phyloP scores from a whole-genome alignment of 2,329 filamentous ascomycete genomes.

The Lomentospora prolificans region DNA sequence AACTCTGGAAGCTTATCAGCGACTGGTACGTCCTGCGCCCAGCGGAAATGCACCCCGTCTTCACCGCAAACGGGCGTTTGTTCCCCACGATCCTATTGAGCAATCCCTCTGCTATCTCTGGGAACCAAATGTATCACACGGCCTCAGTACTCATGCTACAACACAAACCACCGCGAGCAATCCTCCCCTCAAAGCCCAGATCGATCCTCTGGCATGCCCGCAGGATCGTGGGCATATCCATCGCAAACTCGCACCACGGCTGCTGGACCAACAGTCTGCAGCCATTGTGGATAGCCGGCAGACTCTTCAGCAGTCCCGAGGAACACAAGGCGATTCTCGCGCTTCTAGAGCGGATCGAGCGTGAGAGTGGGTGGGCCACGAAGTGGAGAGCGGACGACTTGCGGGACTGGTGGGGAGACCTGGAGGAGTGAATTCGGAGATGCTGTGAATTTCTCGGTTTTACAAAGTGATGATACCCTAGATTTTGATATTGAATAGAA shows the following conservation, averaged over 20 bases:
- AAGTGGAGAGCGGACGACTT: slow-evolving; percentile 43
- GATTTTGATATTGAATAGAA: no score
- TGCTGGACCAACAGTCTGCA: slow-evolving; percentile 46
- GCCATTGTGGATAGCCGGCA: slow-evolving; percentile 42
- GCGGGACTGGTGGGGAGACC: slow-evolving; percentile 41
- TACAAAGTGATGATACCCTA: no score
- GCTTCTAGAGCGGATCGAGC: slow-evolving; percentile 37
- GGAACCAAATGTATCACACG: slow-evolving; percentile 45
- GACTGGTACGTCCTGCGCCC: slow-evolving; percentile 29
- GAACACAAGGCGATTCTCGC: slow-evolving; percentile 33
- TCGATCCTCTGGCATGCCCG: slow-evolving; percentile 41
- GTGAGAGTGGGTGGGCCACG: slow-evolving; percentile 42
- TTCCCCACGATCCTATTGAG: slow-evolving; percentile 41
- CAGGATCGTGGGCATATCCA: slow-evolving; percentile 41
- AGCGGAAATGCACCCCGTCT: slow-evolving; percentile 24
- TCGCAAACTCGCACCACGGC: slow-evolving; percentile 41
- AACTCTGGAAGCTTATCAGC: slow-evolving; percentile 27
- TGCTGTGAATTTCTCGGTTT: no score
- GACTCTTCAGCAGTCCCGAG: slow-evolving; percentile 36
- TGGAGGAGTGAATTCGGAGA: no score
- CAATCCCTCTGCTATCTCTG: slow-evolving; percentile 41
- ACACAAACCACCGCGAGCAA: slow-evolving; percentile 27
- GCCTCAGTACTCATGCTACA: slow-evolving; percentile 41
- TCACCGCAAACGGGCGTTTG: slow-evolving; percentile 21
- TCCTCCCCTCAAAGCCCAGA: slow-evolving; percentile 28